Percentiles rank a stretch among this genome's conserved stretches.
Evolutionary conservation across 495 filamentous ascomycete species (phyloP).

Genomic region (Eremomyces bilateralis): DNA sequence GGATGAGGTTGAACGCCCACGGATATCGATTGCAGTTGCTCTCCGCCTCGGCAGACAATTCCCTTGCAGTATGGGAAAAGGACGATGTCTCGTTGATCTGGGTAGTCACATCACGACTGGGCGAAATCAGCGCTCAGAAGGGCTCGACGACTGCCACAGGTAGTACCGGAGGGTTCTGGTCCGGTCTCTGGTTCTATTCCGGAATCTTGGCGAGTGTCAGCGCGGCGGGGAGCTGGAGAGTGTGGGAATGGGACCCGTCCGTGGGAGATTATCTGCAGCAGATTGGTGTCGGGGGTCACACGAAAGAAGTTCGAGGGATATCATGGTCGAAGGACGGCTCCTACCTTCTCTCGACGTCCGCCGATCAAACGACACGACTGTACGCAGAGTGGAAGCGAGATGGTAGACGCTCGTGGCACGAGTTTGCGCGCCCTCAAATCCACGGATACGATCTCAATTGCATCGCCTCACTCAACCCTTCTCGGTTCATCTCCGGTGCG

Average conservation of each 20-base stretch:
- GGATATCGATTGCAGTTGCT: conserved; percentile 44
- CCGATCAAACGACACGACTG: conserved; percentile 87
- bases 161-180: conserved; percentile 91
- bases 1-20: conserved; percentile 30
- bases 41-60: conserved; percentile 86
- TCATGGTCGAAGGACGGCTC: conserved; percentile 61
- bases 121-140: conserved; percentile 83
- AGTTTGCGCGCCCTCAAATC: conserved; percentile 87
- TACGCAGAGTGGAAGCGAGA: conserved; percentile 60
- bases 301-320: conserved; percentile 52
- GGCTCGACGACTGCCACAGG: conserved; percentile 90
- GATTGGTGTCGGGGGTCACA: conserved; percentile 67
- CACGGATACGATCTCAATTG: conserved; percentile 98
- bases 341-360: conserved; percentile 71
- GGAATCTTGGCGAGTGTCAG: conserved; percentile 61
- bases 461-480: conserved; percentile 45
- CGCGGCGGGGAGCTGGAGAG: conserved; percentile 80
- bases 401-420: conserved; percentile 53
- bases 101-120: conserved; percentile 63
- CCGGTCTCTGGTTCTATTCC: conserved; percentile 73
- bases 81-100: conserved; percentile 72
- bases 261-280: conserved; percentile 51
- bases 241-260: conserved; percentile 39
- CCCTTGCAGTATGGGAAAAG: conserved; percentile 74
- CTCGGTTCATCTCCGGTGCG: conserved; percentile 79